phyloP scores from a whole-genome alignment of 2,329 filamentous ascomycete genomes.

The Kalmusia sp. region DNA sequence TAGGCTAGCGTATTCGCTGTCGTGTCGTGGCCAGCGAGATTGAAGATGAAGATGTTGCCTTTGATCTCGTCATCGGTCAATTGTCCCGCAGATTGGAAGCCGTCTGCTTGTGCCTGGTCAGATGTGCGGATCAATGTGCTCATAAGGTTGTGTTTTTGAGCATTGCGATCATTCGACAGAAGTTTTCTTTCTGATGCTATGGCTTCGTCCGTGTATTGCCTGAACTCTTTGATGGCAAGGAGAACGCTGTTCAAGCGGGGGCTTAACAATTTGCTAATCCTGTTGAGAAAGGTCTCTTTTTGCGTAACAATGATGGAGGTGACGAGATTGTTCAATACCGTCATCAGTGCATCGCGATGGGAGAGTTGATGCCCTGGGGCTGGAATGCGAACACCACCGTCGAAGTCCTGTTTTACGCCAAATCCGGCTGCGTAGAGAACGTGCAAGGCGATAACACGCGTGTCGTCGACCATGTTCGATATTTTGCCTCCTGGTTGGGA shows the following conservation, averaged over 20 bases:
- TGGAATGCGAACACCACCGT: slow-evolving; percentile 13
- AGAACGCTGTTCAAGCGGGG: slow-evolving; percentile 23
- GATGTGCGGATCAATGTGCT: slow-evolving; percentile 33
- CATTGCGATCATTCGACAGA: background rate
- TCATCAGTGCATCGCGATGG: slow-evolving; percentile 29
- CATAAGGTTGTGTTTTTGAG: slow-evolving; percentile 32
- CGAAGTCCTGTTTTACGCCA: slow-evolving; percentile 33
- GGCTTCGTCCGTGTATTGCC: slow-evolving; percentile 29
- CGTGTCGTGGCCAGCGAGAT: slow-evolving; percentile 38
- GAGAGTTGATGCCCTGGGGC: slow-evolving; percentile 21
- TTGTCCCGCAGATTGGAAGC: slow-evolving; percentile 1
- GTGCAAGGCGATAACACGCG: slow-evolving; percentile 45
- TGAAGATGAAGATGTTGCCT: slow-evolving; percentile 42
- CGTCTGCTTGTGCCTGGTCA: slow-evolving; percentile 9
- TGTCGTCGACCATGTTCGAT: slow-evolving; percentile 36
- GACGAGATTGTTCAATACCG: slow-evolving; percentile 36
- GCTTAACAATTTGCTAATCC: slow-evolving; percentile 25
- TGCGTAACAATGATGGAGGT: slow-evolving; percentile 16
- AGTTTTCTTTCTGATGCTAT: slow-evolving; percentile 18
- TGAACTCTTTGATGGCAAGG: slow-evolving; percentile 22
- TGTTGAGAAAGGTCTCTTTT: slow-evolving; percentile 15
- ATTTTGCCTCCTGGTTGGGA: slow-evolving; percentile 29
- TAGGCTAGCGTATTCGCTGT: slow-evolving; percentile 58
- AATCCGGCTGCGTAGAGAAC: slow-evolving; percentile 49
- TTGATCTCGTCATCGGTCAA: slow-evolving; percentile 31